Conservation (phyloP, 2,329 filamentous ascomycete genomes). For the Thyridium curvatum region DNA sequence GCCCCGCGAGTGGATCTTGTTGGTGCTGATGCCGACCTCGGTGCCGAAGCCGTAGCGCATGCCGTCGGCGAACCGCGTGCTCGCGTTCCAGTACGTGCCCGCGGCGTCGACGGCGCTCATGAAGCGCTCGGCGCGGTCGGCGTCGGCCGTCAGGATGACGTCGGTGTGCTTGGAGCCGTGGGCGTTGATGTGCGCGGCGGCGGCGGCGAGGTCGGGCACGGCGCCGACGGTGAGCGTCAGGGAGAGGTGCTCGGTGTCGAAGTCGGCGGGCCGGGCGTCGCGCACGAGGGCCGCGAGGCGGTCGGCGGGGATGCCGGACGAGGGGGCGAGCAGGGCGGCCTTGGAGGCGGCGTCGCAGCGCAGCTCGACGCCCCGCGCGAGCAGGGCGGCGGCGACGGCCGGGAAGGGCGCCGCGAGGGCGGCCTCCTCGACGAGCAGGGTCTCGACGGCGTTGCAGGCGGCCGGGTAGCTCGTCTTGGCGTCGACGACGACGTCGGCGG, state of each 20-base stretch:
- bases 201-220: conserved; percentile 61
- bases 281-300: conserved; percentile 43
- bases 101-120: conserved; percentile 82
- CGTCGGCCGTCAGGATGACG: conserved; percentile 70
- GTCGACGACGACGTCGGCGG: conserved; percentile 74
- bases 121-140: conserved; percentile 68
- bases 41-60: conserved; percentile 98
- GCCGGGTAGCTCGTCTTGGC: conserved; percentile 93
- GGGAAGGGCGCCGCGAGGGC: conserved; percentile 64
- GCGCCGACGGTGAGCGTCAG: conserved; percentile 80
- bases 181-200: conserved; percentile 82
- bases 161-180: conserved; percentile 91
- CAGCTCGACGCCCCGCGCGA: conserved; percentile 71
- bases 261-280: conserved; percentile 66
- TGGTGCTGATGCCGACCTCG: conserved; percentile 96
- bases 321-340: conserved; percentile 47
- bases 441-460: conserved; percentile 93
- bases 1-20: conserved; percentile 93
- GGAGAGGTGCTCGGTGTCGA: conserved; percentile 82
- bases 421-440: conserved; percentile 73
- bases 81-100: conserved; percentile 95
- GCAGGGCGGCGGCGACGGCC: conserved; percentile 64
- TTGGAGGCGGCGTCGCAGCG: conserved; percentile 71
- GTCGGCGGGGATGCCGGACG: conserved; percentile 33
- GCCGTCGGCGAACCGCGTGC: conserved; percentile 88